phyloP scores from a whole-genome alignment of 345 rosid genomes.

The Citrus unshiu region DNA sequence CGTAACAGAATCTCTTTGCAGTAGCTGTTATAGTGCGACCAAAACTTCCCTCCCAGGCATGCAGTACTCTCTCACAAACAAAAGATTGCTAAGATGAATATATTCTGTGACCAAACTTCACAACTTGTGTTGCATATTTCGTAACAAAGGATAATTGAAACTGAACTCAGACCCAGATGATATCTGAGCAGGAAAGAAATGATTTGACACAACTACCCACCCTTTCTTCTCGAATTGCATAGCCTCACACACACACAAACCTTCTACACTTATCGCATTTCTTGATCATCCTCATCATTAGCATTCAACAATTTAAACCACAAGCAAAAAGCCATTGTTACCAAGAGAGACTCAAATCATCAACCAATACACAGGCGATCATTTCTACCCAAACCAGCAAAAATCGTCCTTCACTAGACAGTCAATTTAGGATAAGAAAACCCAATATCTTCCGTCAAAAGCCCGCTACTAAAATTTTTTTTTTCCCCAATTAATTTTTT shows the following conservation, averaged over 20 bases:
- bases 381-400: neutral
- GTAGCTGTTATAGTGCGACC: neutral
- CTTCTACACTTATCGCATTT: neutral
- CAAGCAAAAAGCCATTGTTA: neutral
- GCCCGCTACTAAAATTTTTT: too few relatives aligned
- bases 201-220: neutral
- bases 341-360: neutral
- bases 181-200: neutral
- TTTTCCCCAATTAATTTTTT: neutral
- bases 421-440: neutral
- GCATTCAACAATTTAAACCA: neutral
- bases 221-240: neutral
- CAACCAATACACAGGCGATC: neutral
- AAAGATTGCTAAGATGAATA: neutral
- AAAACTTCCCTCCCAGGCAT: neutral
- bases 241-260: neutral
- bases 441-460: neutral
- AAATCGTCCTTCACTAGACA: neutral
- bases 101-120: neutral
- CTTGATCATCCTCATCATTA: neutral
- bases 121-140: neutral
- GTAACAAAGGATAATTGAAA: neutral
- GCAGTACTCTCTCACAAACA: neutral
- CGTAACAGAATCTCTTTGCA: neutral
- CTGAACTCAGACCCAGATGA: neutral